Evolutionary conservation across 2,329 filamentous ascomycete species (phyloP), one percentile per base, ranked within the genome.

Genomic region (Berkeleyomyces rouxiae): DNA sequence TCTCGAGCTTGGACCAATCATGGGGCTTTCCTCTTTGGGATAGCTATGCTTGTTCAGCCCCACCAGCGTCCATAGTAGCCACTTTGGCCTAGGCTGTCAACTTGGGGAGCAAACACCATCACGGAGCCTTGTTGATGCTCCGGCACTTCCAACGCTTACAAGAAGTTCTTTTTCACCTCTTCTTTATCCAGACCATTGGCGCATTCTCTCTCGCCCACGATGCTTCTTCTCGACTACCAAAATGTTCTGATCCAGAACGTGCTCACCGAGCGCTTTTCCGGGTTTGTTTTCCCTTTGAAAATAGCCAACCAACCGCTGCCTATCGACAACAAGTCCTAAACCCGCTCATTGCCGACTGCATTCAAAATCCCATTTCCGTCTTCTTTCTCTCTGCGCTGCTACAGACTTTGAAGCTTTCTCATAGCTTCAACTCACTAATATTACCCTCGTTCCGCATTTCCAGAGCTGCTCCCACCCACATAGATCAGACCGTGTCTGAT

Each of bases 401-500:
- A 13, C 57, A 47, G 46, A 37, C 37, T 49, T 39, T 11, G 43
- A 6, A 46, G 4, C 42, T 43, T 59, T 44, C 33, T 7, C 9
- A 39, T 47, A 2, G 40, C 33, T 36, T n/a, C 47, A 43, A 40
- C 47, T 33, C 43, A 16, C 58, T 59, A 51, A 58, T 40, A 39
- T 16, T 42, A 7, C 6, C n/a, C 44, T 23, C 23, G 16, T 36
- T 10, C 37, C 37, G 69, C 69, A 71, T 75, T 75, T 66, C 74
- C 74, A 72, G 71, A 73, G 87, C 87, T 73, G 78, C 89, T 68
- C 90, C 90, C 64, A 82, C 84, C 65, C 90, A 88, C 69, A 96
- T 99, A 74, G 95, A 99, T 76, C 93, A 99, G 78, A 90, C 95
- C 67, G 90, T 96, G 66, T 97, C 92, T 72, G 93, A 99, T 77